Base-by-base conservation (phyloP, 2,329 filamentous ascomycete genomes). In the Exophiala sideris region DNA sequence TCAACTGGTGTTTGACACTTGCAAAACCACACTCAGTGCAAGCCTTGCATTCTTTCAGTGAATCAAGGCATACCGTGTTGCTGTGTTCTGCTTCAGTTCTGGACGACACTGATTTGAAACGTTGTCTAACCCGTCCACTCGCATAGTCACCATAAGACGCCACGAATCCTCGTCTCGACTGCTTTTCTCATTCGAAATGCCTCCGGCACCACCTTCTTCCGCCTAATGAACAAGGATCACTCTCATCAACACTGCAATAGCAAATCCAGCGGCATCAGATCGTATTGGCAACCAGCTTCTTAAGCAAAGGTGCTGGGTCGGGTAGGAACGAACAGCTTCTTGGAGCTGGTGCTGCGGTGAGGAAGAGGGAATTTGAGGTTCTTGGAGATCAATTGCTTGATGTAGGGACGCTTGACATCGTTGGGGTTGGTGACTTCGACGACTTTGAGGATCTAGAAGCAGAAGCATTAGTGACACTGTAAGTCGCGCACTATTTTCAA, bases 261-360 rank as follows among this genome's bases (percentile, higher is more conserved):
- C 41, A 24, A 20, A 3, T 18, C 8, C n/a, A 40, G 36, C 14
- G 10, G 39, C 78, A 73, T 83, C 24, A 29, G 7, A 29, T 29
- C 24, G 24, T 29, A 29, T 29, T 29, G 24, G 24, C 24, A 29
- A 29, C 24, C 24, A 29, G 24, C 24, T 8, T 5, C 7, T 84
- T 91, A 97, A 84, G 91, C 94, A 84, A 97, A 97, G 77, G 94
- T 99, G 72, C 89, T 89, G 72, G 94, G 94, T 79, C 94, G 87
- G 80, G 85, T 89, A 73, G 90, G 85, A 75, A 88, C 84, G 83
- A 95, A 99, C 76, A 97, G 74, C 85, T 95, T 95, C 82, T 81
- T 85, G 77, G 83, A 82, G 81, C 91, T 91, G 81, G 86, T 82
- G 73, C 91, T 79, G 72, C 95, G 94, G 85, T 99, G 94, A 75